These are phyloP conservation scores for Aulographum hederae DNA, from an alignment of 2,329 filamentous ascomycete genomes.

Conservation along the genomic window DNA sequence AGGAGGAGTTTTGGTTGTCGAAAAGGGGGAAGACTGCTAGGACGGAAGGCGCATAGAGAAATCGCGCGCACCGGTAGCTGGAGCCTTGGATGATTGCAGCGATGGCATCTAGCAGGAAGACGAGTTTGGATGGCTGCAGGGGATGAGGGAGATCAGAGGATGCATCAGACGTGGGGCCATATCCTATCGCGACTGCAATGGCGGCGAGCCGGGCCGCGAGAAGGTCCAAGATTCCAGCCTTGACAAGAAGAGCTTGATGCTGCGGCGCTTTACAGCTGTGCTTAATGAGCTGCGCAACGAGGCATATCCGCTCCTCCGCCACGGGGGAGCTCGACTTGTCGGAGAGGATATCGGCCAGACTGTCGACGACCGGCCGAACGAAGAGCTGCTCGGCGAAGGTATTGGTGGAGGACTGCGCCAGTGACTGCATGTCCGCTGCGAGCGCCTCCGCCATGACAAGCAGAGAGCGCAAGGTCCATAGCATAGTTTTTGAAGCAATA, in stretches of 20 bases:
- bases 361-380: conserved; percentile 32
- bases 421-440: conserved; percentile 31
- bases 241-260: conserved; percentile 54
- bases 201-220: conserved; percentile 51
- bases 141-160: conserved; percentile 1
- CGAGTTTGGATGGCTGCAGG: conserved; percentile 23
- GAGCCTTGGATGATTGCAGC: conserved; percentile 63
- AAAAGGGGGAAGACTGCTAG: conserved; percentile 10
- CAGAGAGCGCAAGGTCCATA: conserved; percentile 57
- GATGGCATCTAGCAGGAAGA: conserved; percentile 59
- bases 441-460: conserved; percentile 52
- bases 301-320: conserved; percentile 41
- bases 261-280: conserved; percentile 49
- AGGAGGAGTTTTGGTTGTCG: too few species aligned
- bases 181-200: conserved; percentile 43
- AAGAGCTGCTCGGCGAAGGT: conserved; percentile 20
- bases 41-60: conserved; percentile 25
- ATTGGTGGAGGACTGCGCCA: conserved; percentile 16
- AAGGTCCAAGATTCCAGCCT: conserved; percentile 57
- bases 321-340: conserved; percentile 29
- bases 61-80: conserved; percentile 53
- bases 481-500: conserved; percentile 46
- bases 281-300: conserved; percentile 39
- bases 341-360: conserved; percentile 46
- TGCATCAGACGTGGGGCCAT: too few species aligned